Percentiles rank a stretch among this genome's conserved stretches.
These are phyloP conservation scores for Talaromyces liani DNA, from an alignment of 495 filamentous ascomycete genomes.

Conservation along the genomic window DNA sequence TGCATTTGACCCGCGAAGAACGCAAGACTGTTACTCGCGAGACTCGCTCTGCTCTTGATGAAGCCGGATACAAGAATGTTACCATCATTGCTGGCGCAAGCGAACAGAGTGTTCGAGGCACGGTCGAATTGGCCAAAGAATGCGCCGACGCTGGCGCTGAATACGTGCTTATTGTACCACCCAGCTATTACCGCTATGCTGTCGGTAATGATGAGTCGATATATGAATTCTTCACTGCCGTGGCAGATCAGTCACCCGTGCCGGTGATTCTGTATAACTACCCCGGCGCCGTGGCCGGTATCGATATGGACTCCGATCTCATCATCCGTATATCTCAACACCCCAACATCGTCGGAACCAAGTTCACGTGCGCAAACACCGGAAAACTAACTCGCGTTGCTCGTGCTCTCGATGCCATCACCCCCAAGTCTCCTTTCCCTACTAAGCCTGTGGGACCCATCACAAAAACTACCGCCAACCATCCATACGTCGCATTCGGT, in stretches of 20 bases:
- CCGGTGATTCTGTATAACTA: conserved; percentile 89
- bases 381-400: conserved; percentile 84
- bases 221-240: conserved; percentile 66
- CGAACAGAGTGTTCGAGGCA: conserved; percentile 70
- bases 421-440: conserved; percentile 39
- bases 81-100: conserved; percentile 76
- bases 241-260: conserved; percentile 67
- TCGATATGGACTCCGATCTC: conserved; percentile 87
- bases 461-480: conserved; percentile 34
- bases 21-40: conserved; percentile 68
- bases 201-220: conserved; percentile 69
- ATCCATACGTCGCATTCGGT: conserved; percentile 77
- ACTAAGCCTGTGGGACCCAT: conserved; percentile 16
- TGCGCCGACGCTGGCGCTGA: conserved; percentile 66
- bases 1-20: conserved; percentile 70
- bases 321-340: conserved; percentile 74
- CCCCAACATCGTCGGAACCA: conserved; percentile 79
- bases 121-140: conserved; percentile 65
- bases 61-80: conserved; percentile 66
- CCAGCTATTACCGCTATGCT: conserved; percentile 73
- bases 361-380: conserved; percentile 88
- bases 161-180: conserved; percentile 70
- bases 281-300: conserved; percentile 81
- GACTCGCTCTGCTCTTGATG: conserved; percentile 75
- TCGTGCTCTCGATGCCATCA: conserved; percentile 65